phyloP scores from a whole-genome alignment of 805 yeast species.

The Starmera dryadoides region DNA sequence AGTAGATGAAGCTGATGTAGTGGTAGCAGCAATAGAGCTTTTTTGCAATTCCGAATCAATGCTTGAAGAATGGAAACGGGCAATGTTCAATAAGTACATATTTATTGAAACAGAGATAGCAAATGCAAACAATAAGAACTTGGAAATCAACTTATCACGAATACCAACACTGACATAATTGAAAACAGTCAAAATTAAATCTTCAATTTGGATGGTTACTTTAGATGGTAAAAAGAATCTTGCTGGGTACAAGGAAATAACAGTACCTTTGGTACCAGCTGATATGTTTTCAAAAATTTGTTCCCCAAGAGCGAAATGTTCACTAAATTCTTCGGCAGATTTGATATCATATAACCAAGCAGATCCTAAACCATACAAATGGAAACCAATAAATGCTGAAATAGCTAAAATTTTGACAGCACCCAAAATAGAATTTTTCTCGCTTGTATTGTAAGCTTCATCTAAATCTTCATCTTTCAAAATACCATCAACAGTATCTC shows the following conservation, averaged over 20 bases:
- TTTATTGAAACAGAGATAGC: conserved; percentile 74
- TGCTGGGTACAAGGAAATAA: conserved; percentile 53
- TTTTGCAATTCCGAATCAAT: conserved; percentile 22
- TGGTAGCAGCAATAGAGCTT: conserved; percentile 22
- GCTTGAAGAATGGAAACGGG: conserved; percentile 52
- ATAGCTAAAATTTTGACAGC: conserved; percentile 55
- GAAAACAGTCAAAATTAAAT: conserved; percentile 41
- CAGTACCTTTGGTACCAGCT: conserved; percentile 38
- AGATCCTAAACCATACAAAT: conserved; percentile 61
- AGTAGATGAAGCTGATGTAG: conserved; percentile 22
- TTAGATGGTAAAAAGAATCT: conserved; percentile 54
- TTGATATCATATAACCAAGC: conserved; percentile 57
- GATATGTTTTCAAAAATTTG: conserved; percentile 18
- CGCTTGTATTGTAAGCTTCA: conserved; percentile 19
- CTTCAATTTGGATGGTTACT: conserved; percentile 53
- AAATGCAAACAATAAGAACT: conserved; percentile 64
- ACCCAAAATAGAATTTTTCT: conserved; percentile 37
- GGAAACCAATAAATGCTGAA: conserved; percentile 52
- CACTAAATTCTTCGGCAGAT: conserved; percentile 16
- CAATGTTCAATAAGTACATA: conserved; percentile 78
- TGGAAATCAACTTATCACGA: conserved; percentile 74
- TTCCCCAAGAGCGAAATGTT: conserved; percentile 16
- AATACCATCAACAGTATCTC: conserved; percentile 66
- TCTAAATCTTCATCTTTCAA: conserved; percentile 23
- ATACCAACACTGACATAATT: conserved; percentile 60